Evolutionary conservation across 225 moss, liverwort and hornwort genomes (phyloP).

Genomic region (Ulota crispa): DNA sequence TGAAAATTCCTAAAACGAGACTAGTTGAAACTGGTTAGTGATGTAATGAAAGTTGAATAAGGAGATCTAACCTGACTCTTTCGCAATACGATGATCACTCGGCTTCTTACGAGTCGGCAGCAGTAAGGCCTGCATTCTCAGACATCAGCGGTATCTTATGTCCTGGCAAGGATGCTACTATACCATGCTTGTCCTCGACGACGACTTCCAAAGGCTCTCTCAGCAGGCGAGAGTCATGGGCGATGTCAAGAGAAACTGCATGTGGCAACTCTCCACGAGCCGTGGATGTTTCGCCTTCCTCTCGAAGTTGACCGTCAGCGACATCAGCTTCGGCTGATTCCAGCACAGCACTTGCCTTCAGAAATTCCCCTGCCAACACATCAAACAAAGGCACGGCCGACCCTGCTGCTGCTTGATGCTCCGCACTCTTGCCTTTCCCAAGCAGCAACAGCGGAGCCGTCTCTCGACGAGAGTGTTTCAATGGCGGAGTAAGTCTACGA

Average conservation of each 20-base stretch:
- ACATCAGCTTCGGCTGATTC: constrained; percentile 46
- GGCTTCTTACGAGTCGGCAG: background rate
- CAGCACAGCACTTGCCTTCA: constrained; percentile 53
- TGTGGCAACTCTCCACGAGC: constrained; percentile 13
- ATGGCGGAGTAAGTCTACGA: background rate
- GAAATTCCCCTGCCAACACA: constrained; percentile 49
- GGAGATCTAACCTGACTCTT: constrained; percentile 17
- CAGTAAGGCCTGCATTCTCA: constrained; percentile 12
- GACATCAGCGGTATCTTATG: background rate
- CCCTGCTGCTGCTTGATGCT: constrained; percentile 3
- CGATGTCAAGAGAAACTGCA: constrained; percentile 13
- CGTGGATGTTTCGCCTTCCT: background rate
- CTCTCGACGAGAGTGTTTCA: constrained; percentile 15
- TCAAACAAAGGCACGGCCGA: constrained; percentile 39
- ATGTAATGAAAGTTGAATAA: background rate
- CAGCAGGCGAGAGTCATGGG: background rate
- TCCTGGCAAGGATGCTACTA: background rate
- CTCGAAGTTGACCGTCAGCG: constrained; percentile 4
- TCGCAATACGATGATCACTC: background rate
- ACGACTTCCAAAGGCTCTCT: constrained; percentile 6
- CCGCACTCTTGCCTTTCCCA: constrained; percentile 18
- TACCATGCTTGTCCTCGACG: background rate
- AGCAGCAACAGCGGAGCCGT: background rate
- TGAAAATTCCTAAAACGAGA: background rate
- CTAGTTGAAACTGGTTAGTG: background rate